Percentiles rank a stretch among this genome's conserved stretches.
Conservation (phyloP, 208 protist species). For the Leishmania mexicana region DNA sequence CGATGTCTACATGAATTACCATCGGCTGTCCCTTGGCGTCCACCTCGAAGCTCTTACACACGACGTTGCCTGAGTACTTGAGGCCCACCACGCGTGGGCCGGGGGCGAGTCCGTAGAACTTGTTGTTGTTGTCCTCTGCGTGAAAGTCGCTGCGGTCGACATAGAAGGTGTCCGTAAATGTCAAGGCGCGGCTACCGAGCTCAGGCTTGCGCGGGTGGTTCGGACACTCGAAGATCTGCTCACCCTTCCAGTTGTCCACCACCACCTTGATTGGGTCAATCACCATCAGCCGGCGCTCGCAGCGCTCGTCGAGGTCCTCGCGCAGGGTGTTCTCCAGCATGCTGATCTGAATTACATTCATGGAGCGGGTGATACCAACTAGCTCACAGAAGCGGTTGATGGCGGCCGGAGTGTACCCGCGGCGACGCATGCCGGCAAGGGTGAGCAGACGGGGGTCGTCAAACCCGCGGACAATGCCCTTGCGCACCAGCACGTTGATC, state of each 20-base stretch:
- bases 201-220: slow-evolving; percentile 95
- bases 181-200: slow-evolving; percentile 81
- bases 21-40: slow-evolving; percentile 66
- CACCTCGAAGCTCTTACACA: slow-evolving; percentile 81
- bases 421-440: slow-evolving; percentile 96
- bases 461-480: slow-evolving; percentile 96
- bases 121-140: slow-evolving; percentile 75
- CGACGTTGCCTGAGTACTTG: slow-evolving; percentile 88
- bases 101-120: slow-evolving; percentile 90
- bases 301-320: slow-evolving; percentile 94
- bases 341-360: slow-evolving; percentile 93
- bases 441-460: slow-evolving; percentile 98
- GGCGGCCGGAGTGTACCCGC: slow-evolving; percentile 96
- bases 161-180: slow-evolving; percentile 94
- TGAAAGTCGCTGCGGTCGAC: slow-evolving; percentile 98
- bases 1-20: slow-evolving; percentile 83
- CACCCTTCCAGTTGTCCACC: slow-evolving; percentile 92
- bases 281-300: slow-evolving; percentile 87
- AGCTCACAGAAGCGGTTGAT: slow-evolving; percentile 98
- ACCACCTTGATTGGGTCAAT: slow-evolving; percentile 97
- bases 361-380: slow-evolving; percentile 93
- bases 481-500: slow-evolving; percentile 96
- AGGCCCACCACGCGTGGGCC: slow-evolving; percentile 84
- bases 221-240: slow-evolving; percentile 85
- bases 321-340: slow-evolving; percentile 96